Evolutionary conservation across 805 yeast species (phyloP), one percentile per base, ranked within the genome.

Genomic region (Scheffersomyces stipitis): DNA sequence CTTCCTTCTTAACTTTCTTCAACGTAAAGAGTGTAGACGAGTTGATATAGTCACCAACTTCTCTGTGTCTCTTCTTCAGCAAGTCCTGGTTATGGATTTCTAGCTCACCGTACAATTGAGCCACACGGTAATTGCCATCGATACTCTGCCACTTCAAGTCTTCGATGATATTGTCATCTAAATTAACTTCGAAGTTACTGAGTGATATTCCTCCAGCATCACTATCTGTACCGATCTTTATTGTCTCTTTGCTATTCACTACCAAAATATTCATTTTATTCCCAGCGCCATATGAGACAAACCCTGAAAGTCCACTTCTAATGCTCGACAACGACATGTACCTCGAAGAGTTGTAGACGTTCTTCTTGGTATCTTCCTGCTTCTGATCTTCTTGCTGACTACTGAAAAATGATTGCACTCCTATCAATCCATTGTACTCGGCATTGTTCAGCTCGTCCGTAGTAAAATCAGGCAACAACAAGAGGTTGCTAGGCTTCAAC

Each of bases 61-160:
- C 30, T 41, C 47, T 47, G 37, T 49, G 49, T 30, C 44, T 44
- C 40, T 48, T 53, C 22, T 34, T 37, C 26, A 39, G 44, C 6
- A 35, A 23, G 15, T 34, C 41, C 34, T 51, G 55, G 42, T 58
- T 54, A 15, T 48, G 49, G 28, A 66, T 44, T 35, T 67, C 71
- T 33, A 84, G 64, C 43, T 75, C 78, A 28, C 97, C 98, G 29
- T 73, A 67, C 5, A 91, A 83, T 50, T 87, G 90, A 0, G 97
- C 88, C 20, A 91, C 81, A 13, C 85, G 74, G 55, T 81, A 85
- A 9, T 87, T 88, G 26, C 90, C 91, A 23, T 83, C 80, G 40
- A 90, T 77, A 35, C 73, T 75, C 55, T 90, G 96, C 99, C 99
- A 91, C 36, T 75, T 73, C 36, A 91, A 65, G 17, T 67, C 57